Evolutionary conservation across 106 monocot genomes (phyloP), one percentile per base, ranked within the genome.

Genomic region (Dendrobium nobile): DNA sequence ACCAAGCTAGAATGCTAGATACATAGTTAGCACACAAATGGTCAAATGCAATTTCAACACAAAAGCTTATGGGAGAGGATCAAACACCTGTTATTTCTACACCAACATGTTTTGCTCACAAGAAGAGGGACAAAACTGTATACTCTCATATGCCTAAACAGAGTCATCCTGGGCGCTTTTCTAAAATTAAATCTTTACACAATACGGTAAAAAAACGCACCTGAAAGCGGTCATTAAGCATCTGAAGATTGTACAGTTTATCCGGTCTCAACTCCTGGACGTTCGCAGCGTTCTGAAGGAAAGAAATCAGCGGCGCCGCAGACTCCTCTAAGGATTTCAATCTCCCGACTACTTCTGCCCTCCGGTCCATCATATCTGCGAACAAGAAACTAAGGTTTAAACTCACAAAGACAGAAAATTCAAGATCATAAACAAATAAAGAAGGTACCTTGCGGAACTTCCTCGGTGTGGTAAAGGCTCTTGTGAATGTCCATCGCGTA

Each of bases 401-500:
- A 43, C 22, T 61, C 4, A 10, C 19, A 43, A 44, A 42, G 48
- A 1, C 17, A 42, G 10, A 51, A 73, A 55, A 79, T 61, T 6
- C 13, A 44, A 61, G 37, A 37, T 28, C 37, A 37, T 13, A 55
- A 67, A 16, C 47, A 4, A 77, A 56, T 3, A 6, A 64, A 68
- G 54, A n/a, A 18, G 9, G 26, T 19, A 95, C 95, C 95, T 84
- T 91, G 87, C 20, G 93, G 96, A 26, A 94, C 96, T 31, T 96
- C 93, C 16, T 96, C 96, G 44, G 93, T 94, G 75, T 84, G 90
- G 78, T 94, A 92, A 42, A 92, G 93, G 76, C 79, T 79, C 88
- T 94, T 93, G 81, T 96, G 93, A 65, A 96, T 94, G 85, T 96
- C 96, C 92, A 93, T 92, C 82, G 93, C 96, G 84, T 96, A 96